phyloP scores from a whole-genome alignment of 2,329 filamentous ascomycete species.

The Mycogone perniciosa region DNA sequence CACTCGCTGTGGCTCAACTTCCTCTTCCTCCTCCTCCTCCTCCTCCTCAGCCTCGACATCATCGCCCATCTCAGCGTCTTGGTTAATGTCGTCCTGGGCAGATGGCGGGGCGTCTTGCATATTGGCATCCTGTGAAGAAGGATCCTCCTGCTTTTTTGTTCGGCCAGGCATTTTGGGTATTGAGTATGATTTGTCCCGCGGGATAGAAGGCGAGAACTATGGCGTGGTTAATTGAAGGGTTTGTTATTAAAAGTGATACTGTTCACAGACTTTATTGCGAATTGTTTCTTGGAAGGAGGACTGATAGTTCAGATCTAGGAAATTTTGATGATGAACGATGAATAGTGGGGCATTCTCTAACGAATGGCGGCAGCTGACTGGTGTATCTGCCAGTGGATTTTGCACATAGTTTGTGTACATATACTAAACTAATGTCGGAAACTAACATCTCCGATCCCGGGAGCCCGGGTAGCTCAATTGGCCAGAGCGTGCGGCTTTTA shows the following conservation, averaged over 20 bases:
- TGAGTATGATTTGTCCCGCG: neutral
- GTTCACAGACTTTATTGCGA: neutral
- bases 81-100: conserved; percentile 28
- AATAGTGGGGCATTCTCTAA: neutral
- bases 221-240: no score
- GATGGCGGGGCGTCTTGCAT: conserved; percentile 42
- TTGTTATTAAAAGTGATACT: no score
- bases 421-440: no score
- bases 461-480: conserved; percentile 28
- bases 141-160: conserved; percentile 29
- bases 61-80: conserved; percentile 29
- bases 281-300: neutral
- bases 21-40: conserved; percentile 37
- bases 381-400: neutral
- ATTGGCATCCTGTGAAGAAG: conserved; percentile 28
- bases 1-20: conserved; percentile 49
- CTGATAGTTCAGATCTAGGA: conserved; percentile 2
- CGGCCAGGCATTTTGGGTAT: conserved; percentile 33
- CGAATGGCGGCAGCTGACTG: neutral
- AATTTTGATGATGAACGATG: conserved; percentile 6
- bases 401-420: no score
- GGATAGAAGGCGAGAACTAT: neutral
- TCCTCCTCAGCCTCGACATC: conserved; percentile 26
- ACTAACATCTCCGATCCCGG: neutral
- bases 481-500: conserved; percentile 30